These are phyloP conservation scores for Suhomyces vadensis DNA, from an alignment of 805 yeast species.

Conservation along the genomic window DNA sequence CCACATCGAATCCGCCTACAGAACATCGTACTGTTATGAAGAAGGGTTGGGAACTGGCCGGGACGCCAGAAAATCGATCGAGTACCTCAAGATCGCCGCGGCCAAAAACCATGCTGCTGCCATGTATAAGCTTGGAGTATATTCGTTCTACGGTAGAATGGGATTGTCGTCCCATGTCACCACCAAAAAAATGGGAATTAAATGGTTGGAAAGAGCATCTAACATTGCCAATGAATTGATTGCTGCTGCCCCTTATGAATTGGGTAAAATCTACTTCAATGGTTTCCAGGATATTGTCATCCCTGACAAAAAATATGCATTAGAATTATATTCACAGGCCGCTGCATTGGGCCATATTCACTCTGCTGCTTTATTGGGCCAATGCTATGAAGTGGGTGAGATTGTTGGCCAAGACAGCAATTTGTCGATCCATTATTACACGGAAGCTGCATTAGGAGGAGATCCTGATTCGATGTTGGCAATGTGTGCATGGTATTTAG, in stretches of 20 bases:
- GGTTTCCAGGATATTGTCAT: constrained; percentile 89
- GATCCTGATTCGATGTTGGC: constrained; percentile 90
- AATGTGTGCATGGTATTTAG: constrained; percentile 94
- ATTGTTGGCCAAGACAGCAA: constrained; percentile 75
- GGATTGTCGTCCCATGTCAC: constrained; percentile 69
- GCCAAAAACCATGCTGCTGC: constrained; percentile 95
- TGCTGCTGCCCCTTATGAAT: constrained; percentile 92
- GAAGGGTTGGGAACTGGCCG: constrained; percentile 92
- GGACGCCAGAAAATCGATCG: constrained; percentile 83
- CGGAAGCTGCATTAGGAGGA: constrained; percentile 85
- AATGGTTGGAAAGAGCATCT: constrained; percentile 88
- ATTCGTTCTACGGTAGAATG: constrained; percentile 81
- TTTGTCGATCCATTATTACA: constrained; percentile 87
- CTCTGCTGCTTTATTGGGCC: constrained; percentile 78
- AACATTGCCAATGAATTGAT: constrained; percentile 81
- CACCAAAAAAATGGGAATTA: constrained; percentile 82
- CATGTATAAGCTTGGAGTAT: constrained; percentile 87
- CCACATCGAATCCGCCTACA: constrained; percentile 86
- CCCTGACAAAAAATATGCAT: constrained; percentile 79
- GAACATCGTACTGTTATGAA: constrained; percentile 89
- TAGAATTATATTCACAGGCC: constrained; percentile 81
- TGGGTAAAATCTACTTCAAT: constrained; percentile 76
- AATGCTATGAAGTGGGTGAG: constrained; percentile 80
- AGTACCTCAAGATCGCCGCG: constrained; percentile 83
- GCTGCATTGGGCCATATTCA: constrained; percentile 85